phyloP scores from a whole-genome alignment of 768 basidiomycete genomes.

The Pleurotus pulmonarius region DNA sequence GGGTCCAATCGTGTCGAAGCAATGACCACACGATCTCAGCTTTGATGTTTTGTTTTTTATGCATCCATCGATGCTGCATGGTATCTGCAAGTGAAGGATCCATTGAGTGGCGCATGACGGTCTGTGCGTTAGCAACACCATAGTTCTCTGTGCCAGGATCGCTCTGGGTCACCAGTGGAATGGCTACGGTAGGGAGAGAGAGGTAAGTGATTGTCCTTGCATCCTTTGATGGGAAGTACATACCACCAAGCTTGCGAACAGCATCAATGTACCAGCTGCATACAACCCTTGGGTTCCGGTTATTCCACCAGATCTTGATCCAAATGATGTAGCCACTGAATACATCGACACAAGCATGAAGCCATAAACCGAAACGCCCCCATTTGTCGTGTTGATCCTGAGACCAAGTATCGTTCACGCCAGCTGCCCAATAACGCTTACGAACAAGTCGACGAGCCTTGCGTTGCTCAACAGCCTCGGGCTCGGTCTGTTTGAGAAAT shows the following conservation, averaged over 20 bases:
- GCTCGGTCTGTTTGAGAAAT: conserved; percentile 11
- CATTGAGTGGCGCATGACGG: conserved; percentile 27
- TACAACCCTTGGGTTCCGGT: conserved; percentile 31
- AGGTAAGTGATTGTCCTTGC: neutral
- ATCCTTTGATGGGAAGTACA: neutral
- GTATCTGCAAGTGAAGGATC: conserved; percentile 25
- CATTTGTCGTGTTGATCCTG: conserved; percentile 36
- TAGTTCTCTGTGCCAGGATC: conserved; percentile 41
- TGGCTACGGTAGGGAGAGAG: neutral
- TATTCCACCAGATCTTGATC: conserved; percentile 35
- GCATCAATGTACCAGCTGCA: conserved; percentile 29
- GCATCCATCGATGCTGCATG: conserved; percentile 30
- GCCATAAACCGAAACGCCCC: conserved; percentile 25
- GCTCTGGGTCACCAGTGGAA: conserved; percentile 39
- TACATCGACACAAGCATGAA: conserved; percentile 27
- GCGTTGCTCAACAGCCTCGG: conserved; percentile 7
- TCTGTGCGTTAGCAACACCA: conserved; percentile 40
- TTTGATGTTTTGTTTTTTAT: conserved; percentile 27
- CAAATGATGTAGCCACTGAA: conserved; percentile 22
- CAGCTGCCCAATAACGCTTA: conserved; percentile 24
- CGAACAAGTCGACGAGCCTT: conserved; percentile 14
- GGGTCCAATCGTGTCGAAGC: conserved; percentile 22
- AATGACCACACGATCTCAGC: conserved; percentile 35
- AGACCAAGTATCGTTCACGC: conserved; percentile 27
- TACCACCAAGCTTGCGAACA: conserved; percentile 14